Evolutionary conservation across 1,139 yeast species (phyloP), one percentile per base, ranked within the genome.

Genomic region (Ogataea hybrid): DNA sequence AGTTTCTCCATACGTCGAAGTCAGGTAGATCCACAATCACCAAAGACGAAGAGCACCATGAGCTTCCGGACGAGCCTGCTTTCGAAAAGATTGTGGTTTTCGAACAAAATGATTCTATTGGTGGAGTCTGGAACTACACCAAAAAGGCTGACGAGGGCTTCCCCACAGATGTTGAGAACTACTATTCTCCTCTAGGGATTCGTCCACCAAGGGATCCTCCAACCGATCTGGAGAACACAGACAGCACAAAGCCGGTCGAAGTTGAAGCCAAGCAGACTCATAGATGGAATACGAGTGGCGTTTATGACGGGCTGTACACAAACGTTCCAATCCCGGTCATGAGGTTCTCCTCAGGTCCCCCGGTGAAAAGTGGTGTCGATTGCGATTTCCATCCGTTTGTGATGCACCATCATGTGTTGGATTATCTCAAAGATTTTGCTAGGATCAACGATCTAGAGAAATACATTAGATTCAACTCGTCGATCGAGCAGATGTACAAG

Each of bases 251-350:
- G 16, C 37, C 37, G 3, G 23, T 34, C 3, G 15, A 32, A 16
- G 28, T 25, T 1, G 21, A 32, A n/a, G 28, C 28, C 8, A 10
- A 14, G 14, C 23, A 12, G 6, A 8, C 30, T 15, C 10, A 29
- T 14, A 14, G 22, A 7, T 28, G 35, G 43, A 39, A 28, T 25
- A 63, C 67, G 23, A 56, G 69, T 15, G 74, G 79, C 2, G 67
- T 73, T 41, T 76, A 77, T 53, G 65, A 70, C 29, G 61, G 69
- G 34, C 63, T 81, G 39, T 84, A 77, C 54, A 77, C 87, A 10
- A 81, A 81, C 54, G 79, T 81, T 27, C 84, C 81, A 14, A 69
- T 68, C 39, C 66, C 64, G 29, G 55, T 79, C 37, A 81, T 81
- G 85, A 75, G 77, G 16, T 79, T 73, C 50, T 69, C 73, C 44